A percentile compares a stretch with the other conserved stretches of the same genome.
Conservation (phyloP, 305 asterid genomes). For the Solanum hybrid region DNA sequence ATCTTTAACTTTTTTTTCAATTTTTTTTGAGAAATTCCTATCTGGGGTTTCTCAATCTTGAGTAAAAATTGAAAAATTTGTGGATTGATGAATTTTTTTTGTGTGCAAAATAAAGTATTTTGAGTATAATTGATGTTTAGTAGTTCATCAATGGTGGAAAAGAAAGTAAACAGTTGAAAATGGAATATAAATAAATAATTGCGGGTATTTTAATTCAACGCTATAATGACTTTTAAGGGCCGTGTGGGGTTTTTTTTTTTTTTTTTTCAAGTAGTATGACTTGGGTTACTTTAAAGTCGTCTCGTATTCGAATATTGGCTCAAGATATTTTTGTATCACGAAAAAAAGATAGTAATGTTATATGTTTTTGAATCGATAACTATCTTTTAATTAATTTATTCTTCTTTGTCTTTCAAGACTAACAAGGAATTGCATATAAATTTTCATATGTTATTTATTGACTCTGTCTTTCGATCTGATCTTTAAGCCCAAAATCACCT, state of each 20-base stretch:
- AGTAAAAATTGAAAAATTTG: neutral
- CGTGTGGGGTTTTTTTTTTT: neutral
- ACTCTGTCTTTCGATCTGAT: neutral
- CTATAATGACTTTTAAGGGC: neutral
- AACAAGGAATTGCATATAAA: neutral
- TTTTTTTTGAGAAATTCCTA: neutral
- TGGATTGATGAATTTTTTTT: neutral
- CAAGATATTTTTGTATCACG: neutral
- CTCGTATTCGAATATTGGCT: neutral
- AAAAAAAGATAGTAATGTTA: neutral
- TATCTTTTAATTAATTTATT: fast-evolving
- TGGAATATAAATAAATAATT: neutral
- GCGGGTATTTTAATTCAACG: neutral
- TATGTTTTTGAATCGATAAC: neutral
- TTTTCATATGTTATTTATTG: neutral
- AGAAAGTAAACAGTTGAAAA: neutral
- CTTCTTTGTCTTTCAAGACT: neutral
- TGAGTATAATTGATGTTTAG: neutral
- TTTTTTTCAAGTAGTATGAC: neutral
- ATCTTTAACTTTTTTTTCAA: neutral
- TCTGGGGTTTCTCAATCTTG: neutral
- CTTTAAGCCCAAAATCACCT: neutral
- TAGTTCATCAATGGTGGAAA: neutral
- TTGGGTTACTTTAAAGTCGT: neutral
- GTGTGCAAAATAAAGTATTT: neutral